Evolutionary conservation across 2,329 filamentous ascomycete species (phyloP), one percentile per base, ranked within the genome.

Genomic region (Hymenoscyphus albidus): DNA sequence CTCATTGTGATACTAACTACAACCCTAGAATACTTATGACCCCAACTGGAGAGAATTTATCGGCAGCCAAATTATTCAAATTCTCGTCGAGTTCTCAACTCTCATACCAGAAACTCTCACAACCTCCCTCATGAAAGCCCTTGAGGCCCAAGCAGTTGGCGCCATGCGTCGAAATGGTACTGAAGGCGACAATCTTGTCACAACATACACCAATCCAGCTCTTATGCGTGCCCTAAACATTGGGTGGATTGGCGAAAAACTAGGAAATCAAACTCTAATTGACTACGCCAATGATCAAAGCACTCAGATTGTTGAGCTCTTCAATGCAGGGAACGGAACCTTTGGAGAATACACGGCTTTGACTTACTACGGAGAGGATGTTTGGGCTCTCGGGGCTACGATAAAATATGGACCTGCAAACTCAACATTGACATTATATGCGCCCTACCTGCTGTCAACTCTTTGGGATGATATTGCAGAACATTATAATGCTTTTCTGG

Each of bases 31-130:
- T 62, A 80, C 81, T 0, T 88, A 84, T 81, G 86, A 88, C 66
- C 85, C 85, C 1, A 88, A 88, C 66, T 88, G 85, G 85, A 78
- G 85, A 56, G 85, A 85, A 2, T 88, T 88, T 64, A 78, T 88
- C 51, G 84, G 85, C 22, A 85, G 83, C 0, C 81, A 83, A 0
- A 78, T 88, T 7, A 80, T 88, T 18, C 77, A 87, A 54, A 81
- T 82, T 22, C 77, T 86, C 39, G 85, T 87, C 70, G 85, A 88
- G 67, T 88, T 84, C 60, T 71, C 77, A 0, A 71, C 81, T 62
- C 77, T 87, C 0, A 67, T 82, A 3, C 76, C 73, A 60, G 67
- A 73, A 22, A 59, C 70, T 2, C 77, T 77, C 0, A 74, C 78
- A 58, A 64, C 71, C 0, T 76, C 82, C 16, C 84, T 88, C 64